phyloP scores from a whole-genome alignment of 2,329 filamentous ascomycete genomes.

The Ceratocystiopsis sp. region DNA sequence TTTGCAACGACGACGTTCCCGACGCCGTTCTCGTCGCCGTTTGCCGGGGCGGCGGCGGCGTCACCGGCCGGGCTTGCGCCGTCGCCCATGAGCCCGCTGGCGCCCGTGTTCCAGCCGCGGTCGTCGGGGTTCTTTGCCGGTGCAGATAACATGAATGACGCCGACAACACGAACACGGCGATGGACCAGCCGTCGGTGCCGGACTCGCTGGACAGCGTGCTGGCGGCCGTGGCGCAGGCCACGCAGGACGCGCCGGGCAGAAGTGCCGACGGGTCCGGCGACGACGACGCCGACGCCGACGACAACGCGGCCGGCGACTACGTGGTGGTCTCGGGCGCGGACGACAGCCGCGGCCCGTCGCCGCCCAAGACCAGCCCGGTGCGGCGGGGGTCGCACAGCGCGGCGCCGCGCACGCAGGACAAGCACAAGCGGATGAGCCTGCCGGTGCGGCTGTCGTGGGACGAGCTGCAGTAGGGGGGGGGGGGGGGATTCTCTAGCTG shows the following conservation, averaged over 20 bases:
- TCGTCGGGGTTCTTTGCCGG: not conserved
- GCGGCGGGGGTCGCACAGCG: not conserved
- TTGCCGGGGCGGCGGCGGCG: too few relatives aligned
- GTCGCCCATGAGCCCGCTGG: constrained; percentile 5
- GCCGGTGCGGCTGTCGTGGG: constrained; percentile 14
- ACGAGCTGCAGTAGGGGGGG: not conserved
- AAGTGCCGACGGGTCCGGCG: not conserved
- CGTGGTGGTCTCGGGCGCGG: too few relatives aligned
- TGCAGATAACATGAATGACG: not conserved
- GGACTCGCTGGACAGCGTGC: too few relatives aligned
- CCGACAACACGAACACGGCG: not conserved
- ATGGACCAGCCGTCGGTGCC: not conserved
- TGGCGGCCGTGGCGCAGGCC: too few relatives aligned
- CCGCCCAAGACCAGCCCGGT: too few relatives aligned
- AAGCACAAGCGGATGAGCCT: constrained; percentile 17
- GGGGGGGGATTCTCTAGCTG: not conserved
- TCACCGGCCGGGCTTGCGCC: not conserved
- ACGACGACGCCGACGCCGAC: not conserved
- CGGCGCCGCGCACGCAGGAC: not conserved
- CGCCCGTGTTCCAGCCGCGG: constrained; percentile 18
- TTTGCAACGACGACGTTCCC: too few relatives aligned
- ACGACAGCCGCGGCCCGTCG: not conserved
- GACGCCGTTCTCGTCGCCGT: not conserved
- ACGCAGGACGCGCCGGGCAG: too few relatives aligned
- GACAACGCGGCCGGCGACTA: not conserved